Base-by-base conservation (phyloP, 805 yeast species). In the Hanseniaspora clermontiae region DNA sequence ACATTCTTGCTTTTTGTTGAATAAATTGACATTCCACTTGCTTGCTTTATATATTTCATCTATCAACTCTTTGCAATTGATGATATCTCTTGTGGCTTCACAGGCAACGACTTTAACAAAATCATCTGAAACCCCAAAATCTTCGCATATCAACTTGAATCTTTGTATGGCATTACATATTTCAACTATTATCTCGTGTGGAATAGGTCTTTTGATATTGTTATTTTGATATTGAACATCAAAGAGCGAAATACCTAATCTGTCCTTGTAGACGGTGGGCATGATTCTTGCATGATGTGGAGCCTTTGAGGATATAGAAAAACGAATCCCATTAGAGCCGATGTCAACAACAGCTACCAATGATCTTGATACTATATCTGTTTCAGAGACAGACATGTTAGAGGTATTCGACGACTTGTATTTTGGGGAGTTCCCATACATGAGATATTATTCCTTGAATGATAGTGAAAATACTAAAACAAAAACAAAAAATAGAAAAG, bases 201-300 rank as follows among this genome's bases (percentile, higher is more conserved):
- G 83, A 43, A 80, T 80, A 0, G 84, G 84, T 14, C 72, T 72
- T 60, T 75, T 77, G 14, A 67, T 70, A 46, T 74, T 61, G 59
- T 72, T 61, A 6, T 76, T 57, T 58, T 73, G 63, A 65, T 71
- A 73, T 62, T 81, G 84, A 0, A 78, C 81, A 59, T 82, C 87
- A 64, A 79, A 82, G 19, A 84, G 67, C 0, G 89, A 81, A 12
- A 84, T 80, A 2, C 86, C 85, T 2, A 84, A 75, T 49, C 89
- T 70, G 61, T 84, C 91, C 60, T 84, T 86, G 68, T 80, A 84
- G 11, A 84, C 81, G 64, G 87, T 82, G 0, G 93, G 91, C 78
- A 85, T 78, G 5, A 82, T 81, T 59, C 93, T 74, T 1, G 87
- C 87, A 65, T 82, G 85, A 59, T 78, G 82, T 0, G 83, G 73